Evolutionary conservation across 2,329 filamentous ascomycete genomes (phyloP).

Genomic region (Thyridium curvatum): DNA sequence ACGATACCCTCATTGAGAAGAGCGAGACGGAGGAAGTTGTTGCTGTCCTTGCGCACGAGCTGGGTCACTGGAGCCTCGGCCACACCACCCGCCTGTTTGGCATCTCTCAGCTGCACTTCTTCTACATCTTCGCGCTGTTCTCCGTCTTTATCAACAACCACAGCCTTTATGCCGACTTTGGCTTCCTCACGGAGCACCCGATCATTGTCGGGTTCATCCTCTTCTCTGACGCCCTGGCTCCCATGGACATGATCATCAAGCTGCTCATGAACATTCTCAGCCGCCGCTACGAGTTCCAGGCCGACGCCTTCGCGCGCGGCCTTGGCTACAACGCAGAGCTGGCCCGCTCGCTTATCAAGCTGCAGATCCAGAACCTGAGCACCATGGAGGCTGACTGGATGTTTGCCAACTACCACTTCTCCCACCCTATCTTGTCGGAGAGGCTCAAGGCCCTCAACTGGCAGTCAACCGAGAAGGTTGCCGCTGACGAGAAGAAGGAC

Average conservation of each 20-base stretch:
- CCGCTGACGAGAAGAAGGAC: slow-evolving; percentile 29
- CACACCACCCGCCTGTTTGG: slow-evolving; percentile 89
- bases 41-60: slow-evolving; percentile 88
- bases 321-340: slow-evolving; percentile 82
- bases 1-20: slow-evolving; percentile 96
- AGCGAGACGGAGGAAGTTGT: slow-evolving; percentile 87
- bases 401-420: slow-evolving; percentile 98
- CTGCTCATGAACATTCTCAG: slow-evolving; percentile 94
- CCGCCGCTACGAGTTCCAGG: slow-evolving; percentile 92
- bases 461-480: slow-evolving; percentile 54
- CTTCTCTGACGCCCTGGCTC: slow-evolving; percentile 92
- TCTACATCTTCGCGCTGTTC: slow-evolving; percentile 96
- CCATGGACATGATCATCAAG: slow-evolving; percentile 92
- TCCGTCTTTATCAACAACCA: slow-evolving; percentile 95
- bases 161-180: slow-evolving; percentile 86
- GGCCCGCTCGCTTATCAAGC: slow-evolving; percentile 84
- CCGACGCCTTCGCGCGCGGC: slow-evolving; percentile 79
- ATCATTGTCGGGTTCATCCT: slow-evolving; percentile 97
- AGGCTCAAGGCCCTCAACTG: slow-evolving; percentile 86
- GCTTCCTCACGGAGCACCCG: slow-evolving; percentile 74
- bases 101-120: slow-evolving; percentile 83
- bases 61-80: slow-evolving; percentile 94
- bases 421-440: slow-evolving; percentile 92
- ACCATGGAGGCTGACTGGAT: slow-evolving; percentile 99
- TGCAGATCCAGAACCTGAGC: slow-evolving; percentile 96